Evolutionary conservation across 2,329 filamentous ascomycete species (phyloP).

Genomic region (Fusarium denticulatum): DNA sequence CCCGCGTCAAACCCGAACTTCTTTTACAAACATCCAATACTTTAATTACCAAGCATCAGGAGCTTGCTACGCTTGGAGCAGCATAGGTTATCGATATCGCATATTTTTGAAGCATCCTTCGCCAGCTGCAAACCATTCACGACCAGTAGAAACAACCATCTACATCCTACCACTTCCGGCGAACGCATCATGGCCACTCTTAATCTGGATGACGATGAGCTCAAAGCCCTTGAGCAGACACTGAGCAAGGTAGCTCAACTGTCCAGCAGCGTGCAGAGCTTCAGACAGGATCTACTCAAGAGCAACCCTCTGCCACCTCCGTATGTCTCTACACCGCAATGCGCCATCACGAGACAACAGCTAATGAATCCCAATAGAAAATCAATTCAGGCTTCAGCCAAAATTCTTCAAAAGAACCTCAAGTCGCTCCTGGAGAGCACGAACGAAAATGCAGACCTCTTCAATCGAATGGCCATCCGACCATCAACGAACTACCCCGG

Average conservation of each 20-base stretch:
- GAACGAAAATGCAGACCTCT: constrained; percentile 71
- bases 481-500: constrained; percentile 80
- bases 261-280: constrained; percentile 72
- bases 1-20: constrained; percentile 14
- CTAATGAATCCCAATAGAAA: constrained; percentile 58
- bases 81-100: neutral
- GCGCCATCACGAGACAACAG: neutral
- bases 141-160: neutral
- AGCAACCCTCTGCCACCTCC: constrained; percentile 74
- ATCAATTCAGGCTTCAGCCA: constrained; percentile 76
- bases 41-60: neutral
- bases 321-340: constrained; percentile 52
- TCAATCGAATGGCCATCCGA: constrained; percentile 76
- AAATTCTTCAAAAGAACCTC: constrained; percentile 77
- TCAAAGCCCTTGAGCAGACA: constrained; percentile 76
- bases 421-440: constrained; percentile 72
- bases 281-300: constrained; percentile 68
- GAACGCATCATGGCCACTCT: constrained; percentile 52
- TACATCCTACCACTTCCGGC: neutral
- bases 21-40: neutral
- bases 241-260: constrained; percentile 75
- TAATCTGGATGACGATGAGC: constrained; percentile 66
- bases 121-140: neutral
- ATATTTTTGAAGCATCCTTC: neutral
- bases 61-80: neutral